A percentile compares a stretch with the other conserved stretches of the same genome.
These are phyloP conservation scores for Alternaria postmessia DNA, from an alignment of 2,329 filamentous ascomycete species.

Conservation along the genomic window DNA sequence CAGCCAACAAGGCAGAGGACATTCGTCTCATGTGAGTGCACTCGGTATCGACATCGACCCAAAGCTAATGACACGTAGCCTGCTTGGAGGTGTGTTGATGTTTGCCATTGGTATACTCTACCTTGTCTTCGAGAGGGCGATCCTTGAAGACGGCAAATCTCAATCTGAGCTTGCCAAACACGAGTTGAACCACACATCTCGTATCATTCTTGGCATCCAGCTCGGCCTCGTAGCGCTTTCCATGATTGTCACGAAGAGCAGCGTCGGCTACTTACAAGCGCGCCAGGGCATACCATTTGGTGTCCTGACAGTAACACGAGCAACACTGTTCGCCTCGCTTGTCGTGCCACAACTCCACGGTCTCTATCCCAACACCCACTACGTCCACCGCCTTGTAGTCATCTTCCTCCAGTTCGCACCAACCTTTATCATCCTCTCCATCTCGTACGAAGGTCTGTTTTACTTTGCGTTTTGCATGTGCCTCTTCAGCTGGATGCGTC, in stretches of 20 bases:
- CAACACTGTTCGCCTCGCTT: slow-evolving; percentile 77
- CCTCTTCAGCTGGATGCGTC: slow-evolving; percentile 86
- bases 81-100: slow-evolving; percentile 81
- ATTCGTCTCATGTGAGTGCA: slow-evolving; percentile 73
- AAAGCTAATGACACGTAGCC: slow-evolving; percentile 56
- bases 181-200: slow-evolving; percentile 59
- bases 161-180: slow-evolving; percentile 38
- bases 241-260: slow-evolving; percentile 86
- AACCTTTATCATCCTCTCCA: slow-evolving; percentile 93
- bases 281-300: slow-evolving; percentile 85
- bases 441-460: slow-evolving; percentile 96
- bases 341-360: slow-evolving; percentile 82
- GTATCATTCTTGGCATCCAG: slow-evolving; percentile 71
- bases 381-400: slow-evolving; percentile 86
- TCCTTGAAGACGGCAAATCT: slow-evolving; percentile 56
- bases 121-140: slow-evolving; percentile 76
- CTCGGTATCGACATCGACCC: no score
- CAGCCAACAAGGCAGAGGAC: slow-evolving; percentile 85
- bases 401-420: slow-evolving; percentile 94
- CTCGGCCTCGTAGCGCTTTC: slow-evolving; percentile 81
- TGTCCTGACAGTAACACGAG: slow-evolving; percentile 87
- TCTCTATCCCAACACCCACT: slow-evolving; percentile 81
- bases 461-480: slow-evolving; percentile 88
- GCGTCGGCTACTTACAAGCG: slow-evolving; percentile 82
- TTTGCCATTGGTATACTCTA: slow-evolving; percentile 77